These are phyloP conservation scores for Exophiala calicioides DNA, from an alignment of 2,329 filamentous ascomycete species.

Conservation along the genomic window DNA sequence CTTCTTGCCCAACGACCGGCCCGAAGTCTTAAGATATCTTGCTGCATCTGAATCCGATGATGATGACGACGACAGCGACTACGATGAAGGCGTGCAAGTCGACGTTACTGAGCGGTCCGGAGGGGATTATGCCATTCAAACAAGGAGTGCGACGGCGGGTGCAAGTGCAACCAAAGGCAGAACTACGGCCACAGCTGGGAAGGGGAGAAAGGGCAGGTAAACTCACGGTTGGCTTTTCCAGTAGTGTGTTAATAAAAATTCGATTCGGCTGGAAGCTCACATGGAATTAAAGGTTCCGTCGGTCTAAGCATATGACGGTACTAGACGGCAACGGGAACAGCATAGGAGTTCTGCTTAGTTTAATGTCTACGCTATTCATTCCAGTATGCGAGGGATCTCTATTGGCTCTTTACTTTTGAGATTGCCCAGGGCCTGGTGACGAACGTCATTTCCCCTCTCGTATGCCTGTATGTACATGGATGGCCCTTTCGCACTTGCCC, in stretches of 20 bases:
- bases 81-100: slow-evolving; percentile 24
- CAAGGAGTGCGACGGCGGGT: slow-evolving; percentile 26
- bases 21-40: slow-evolving; percentile 28
- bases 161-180: slow-evolving; percentile 4
- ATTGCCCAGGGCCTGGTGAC: no score
- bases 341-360: no score
- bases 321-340: no score
- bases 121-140: slow-evolving; percentile 27
- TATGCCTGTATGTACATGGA: no score
- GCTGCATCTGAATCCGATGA: slow-evolving; percentile 21
- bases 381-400: no score
- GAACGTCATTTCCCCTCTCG: no score
- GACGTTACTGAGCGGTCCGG: slow-evolving; percentile 24
- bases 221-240: background rate
- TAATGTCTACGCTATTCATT: no score
- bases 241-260: slow-evolving; percentile 2
- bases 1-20: slow-evolving; percentile 22
- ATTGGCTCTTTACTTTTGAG: no score
- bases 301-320: no score
- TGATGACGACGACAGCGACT: slow-evolving; percentile 24
- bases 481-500: no score
- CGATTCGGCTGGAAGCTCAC: no score
- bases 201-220: slow-evolving; percentile 24
- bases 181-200: slow-evolving; percentile 11
- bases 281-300: no score